Percentiles rank a stretch among this genome's conserved stretches.
Conservation (phyloP, 305 asterid species). For the Plantago lanceolata region DNA sequence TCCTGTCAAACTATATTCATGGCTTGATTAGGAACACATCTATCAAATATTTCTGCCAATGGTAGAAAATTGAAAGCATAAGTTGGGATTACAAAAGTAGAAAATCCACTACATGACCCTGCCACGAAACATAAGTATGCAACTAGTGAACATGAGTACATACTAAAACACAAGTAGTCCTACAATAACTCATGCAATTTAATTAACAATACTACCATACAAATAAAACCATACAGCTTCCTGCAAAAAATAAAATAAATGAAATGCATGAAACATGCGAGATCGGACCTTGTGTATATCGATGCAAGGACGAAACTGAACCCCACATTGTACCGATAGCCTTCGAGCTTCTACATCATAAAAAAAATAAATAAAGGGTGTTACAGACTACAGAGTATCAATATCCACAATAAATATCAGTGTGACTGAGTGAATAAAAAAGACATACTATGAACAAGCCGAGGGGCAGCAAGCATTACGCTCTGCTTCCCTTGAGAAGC, state of each 20-base stretch:
- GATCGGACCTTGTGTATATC: slow-evolving; percentile 85
- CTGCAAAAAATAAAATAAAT: not conserved
- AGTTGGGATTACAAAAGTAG: no score
- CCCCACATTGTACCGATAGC: slow-evolving; percentile 50
- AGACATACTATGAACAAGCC: slow-evolving; percentile 11
- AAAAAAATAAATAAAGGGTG: slow-evolving; percentile 19
- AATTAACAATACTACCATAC: not conserved
- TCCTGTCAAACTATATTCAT: no score
- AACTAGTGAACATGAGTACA: not conserved
- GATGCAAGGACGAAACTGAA: slow-evolving; percentile 88
- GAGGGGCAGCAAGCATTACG: slow-evolving; percentile 29
- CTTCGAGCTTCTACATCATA: slow-evolving; percentile 45
- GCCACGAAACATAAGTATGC: no score
- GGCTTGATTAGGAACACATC: no score
- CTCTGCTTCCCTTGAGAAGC: slow-evolving; percentile 30
- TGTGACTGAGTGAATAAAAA: not conserved
- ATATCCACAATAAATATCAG: not conserved
- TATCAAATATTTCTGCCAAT: not conserved
- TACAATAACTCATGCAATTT: no score
- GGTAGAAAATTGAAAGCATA: no score
- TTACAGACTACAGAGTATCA: slow-evolving; percentile 18
- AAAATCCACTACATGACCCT: no score
- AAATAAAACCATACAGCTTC: not conserved
- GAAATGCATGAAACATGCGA: not conserved
- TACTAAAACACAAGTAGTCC: not conserved